These are phyloP conservation scores for Claviceps lovelessii DNA, from an alignment of 2,329 filamentous ascomycete species.

Conservation along the genomic window DNA sequence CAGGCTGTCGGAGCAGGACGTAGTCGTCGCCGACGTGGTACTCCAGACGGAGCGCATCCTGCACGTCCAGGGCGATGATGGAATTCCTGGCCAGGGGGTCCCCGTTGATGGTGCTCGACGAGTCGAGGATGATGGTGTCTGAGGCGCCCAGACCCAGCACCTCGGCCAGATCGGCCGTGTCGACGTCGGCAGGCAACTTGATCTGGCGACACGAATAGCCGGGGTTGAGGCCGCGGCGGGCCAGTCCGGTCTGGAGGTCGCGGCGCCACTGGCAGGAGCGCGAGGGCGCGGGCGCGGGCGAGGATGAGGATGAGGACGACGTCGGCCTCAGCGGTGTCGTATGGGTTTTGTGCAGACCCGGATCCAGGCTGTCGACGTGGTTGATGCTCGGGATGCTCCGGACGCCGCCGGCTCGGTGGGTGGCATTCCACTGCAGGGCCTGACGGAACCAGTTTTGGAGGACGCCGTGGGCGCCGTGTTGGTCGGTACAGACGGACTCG, in stretches of 20 bases:
- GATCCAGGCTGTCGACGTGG: conserved; percentile 12
- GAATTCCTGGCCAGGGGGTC: conserved; percentile 43
- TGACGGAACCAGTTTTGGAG: conserved; percentile 63
- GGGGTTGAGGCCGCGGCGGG: conserved; percentile 15
- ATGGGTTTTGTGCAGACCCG: not conserved
- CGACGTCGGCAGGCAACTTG: conserved; percentile 28
- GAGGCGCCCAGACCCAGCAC: conserved; percentile 24
- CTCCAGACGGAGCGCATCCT: conserved; percentile 41
- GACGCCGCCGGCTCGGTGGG: conserved; percentile 8
- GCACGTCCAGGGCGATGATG: conserved; percentile 55
- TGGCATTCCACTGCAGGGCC: conserved; percentile 45
- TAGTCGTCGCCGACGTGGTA: conserved; percentile 37
- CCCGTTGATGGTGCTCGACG: conserved; percentile 36
- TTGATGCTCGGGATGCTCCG: not conserved
- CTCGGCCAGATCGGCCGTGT: conserved; percentile 42
- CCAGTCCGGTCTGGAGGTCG: conserved; percentile 14
- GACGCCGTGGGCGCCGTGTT: conserved; percentile 44
- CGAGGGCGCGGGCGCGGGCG: too few relatives aligned
- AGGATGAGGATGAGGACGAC: not conserved
- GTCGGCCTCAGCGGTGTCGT: too few relatives aligned
- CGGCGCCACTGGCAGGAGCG: conserved; percentile 12
- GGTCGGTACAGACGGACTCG: conserved; percentile 72
- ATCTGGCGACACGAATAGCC: conserved; percentile 28
- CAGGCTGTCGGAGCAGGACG: conserved; percentile 15
- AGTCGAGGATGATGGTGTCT: conserved; percentile 45